Conservation (phyloP, 2,329 filamentous ascomycete genomes). For the Niveomyces coronatus region DNA sequence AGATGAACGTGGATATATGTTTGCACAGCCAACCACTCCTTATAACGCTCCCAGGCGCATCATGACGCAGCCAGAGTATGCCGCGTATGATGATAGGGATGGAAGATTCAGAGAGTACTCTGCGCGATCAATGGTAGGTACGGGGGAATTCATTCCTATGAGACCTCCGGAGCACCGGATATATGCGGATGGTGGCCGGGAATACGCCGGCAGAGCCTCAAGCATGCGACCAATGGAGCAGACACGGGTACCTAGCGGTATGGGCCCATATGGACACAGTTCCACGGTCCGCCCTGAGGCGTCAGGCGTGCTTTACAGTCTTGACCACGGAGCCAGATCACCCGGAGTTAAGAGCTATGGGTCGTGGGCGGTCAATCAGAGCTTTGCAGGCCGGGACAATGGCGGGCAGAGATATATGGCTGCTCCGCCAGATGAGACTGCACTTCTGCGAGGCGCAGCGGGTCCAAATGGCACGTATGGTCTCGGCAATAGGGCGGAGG, state of each 20-base stretch:
- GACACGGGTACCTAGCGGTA: conserved; percentile 29
- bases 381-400: background rate
- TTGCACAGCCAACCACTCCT: conserved; percentile 40
- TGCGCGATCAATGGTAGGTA: conserved; percentile 33
- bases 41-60: conserved; percentile 42
- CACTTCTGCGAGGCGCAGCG: background rate
- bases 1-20: conserved; percentile 40
- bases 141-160: conserved; percentile 38
- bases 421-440: background rate
- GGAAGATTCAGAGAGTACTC: conserved; percentile 51
- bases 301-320: conserved; percentile 3
- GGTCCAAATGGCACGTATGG: conserved; percentile 1
- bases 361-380: background rate
- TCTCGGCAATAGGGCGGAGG: conserved; percentile 2
- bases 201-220: conserved; percentile 43
- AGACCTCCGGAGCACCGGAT: conserved; percentile 31
- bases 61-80: conserved; percentile 52
- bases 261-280: conserved; percentile 32
- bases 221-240: conserved; percentile 47
- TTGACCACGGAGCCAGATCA: background rate
- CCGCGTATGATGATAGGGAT: conserved; percentile 39
- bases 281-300: conserved; percentile 32
- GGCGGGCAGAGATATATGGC: background rate
- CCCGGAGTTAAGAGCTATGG: background rate
- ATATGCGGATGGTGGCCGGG: conserved; percentile 37